Evolutionary conservation across 2,329 filamentous ascomycete genomes (phyloP).

Genomic region (Trematosphaeria pertusa): DNA sequence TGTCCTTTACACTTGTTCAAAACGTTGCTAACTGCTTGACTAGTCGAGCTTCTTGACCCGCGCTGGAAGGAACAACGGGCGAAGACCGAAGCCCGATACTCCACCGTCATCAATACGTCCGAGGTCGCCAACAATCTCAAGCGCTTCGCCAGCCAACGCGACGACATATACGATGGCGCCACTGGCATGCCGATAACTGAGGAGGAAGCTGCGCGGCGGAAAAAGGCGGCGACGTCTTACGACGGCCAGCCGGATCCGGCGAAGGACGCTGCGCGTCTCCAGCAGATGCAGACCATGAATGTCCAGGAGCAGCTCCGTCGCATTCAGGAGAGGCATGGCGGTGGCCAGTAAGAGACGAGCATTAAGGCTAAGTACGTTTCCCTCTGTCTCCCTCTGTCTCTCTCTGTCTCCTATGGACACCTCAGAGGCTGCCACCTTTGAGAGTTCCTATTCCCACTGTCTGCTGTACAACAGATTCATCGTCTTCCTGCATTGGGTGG

Average conservation of each 20-base stretch:
- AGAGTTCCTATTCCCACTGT: no score
- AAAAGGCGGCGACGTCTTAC: constrained; percentile 74
- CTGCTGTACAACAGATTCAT: no score
- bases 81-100: constrained; percentile 82
- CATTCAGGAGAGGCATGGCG: constrained; percentile 64
- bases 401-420: no score
- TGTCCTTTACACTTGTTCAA: constrained; percentile 1
- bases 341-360: constrained; percentile 14
- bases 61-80: constrained; percentile 95
- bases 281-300: constrained; percentile 65
- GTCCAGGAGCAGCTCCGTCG: constrained; percentile 85
- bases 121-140: constrained; percentile 96
- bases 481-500: constrained; percentile 13
- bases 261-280: constrained; percentile 60
- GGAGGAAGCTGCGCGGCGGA: constrained; percentile 76
- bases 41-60: constrained; percentile 89
- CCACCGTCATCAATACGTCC: constrained; percentile 83
- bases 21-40: constrained; percentile 45
- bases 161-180: constrained; percentile 81
- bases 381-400: no score
- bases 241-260: constrained; percentile 67
- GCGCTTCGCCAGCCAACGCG: constrained; percentile 86
- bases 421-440: no score
- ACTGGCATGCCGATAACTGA: constrained; percentile 73
- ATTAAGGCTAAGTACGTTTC: no score